Conservation (phyloP, 495 filamentous ascomycete genomes). For the Trichoderma virens region DNA sequence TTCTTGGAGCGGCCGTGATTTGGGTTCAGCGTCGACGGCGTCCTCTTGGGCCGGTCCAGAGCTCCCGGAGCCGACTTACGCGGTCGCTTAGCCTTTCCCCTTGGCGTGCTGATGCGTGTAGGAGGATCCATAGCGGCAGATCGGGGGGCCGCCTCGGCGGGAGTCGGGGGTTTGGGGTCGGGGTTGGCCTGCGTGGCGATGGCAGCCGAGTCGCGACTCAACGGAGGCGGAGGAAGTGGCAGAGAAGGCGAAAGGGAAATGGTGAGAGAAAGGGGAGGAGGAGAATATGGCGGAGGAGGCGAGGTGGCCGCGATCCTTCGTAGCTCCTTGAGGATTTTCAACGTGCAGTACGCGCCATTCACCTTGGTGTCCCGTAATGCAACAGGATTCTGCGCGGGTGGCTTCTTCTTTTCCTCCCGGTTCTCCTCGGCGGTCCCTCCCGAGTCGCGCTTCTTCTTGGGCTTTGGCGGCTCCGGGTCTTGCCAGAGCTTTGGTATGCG, state of each 20-base stretch:
- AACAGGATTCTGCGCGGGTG: slow-evolving; percentile 18
- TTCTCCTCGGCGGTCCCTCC: slow-evolving; percentile 16
- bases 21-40: not conserved
- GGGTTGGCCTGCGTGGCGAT: not conserved
- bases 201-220: not conserved
- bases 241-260: not conserved
- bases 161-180: not conserved
- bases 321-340: slow-evolving; percentile 22
- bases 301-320: slow-evolving; percentile 18
- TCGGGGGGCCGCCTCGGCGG: not conserved
- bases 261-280: not conserved
- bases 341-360: slow-evolving; percentile 28
- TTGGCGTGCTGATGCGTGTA: not conserved
- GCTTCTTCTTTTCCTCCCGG: slow-evolving; percentile 13
- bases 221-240: slow-evolving; percentile 8
- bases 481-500: slow-evolving; percentile 51
- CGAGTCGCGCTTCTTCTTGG: slow-evolving; percentile 8
- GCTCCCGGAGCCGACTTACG: slow-evolving; percentile 8
- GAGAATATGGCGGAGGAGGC: not conserved
- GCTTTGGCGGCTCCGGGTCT: slow-evolving; percentile 22
- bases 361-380: slow-evolving; percentile 28
- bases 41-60: not conserved
- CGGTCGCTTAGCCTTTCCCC: slow-evolving; percentile 1
- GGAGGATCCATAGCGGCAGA: not conserved
- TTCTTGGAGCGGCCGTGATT: slow-evolving; percentile 9